These are phyloP conservation scores for Arthroderma sp. DNA, from an alignment of 2,329 filamentous ascomycete species.

Conservation along the genomic window DNA sequence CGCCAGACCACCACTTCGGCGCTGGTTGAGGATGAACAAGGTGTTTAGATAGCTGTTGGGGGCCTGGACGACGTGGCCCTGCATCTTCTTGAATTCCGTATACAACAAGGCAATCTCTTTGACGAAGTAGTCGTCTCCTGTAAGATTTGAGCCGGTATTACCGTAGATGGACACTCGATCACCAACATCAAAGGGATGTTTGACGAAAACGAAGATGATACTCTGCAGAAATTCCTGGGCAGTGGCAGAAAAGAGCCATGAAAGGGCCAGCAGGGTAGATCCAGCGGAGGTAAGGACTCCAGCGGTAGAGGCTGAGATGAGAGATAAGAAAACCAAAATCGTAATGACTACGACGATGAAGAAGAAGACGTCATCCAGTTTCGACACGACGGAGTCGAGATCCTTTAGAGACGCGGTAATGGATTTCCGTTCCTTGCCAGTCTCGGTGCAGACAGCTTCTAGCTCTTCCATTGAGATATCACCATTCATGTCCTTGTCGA, in stretches of 20 bases:
- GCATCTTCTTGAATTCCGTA: slow-evolving; percentile 98
- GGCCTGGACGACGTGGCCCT: slow-evolving; percentile 89
- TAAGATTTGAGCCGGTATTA: slow-evolving; percentile 64
- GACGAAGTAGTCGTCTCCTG: slow-evolving; percentile 89
- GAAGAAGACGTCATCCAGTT: slow-evolving; percentile 78
- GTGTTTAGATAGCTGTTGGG: slow-evolving; percentile 89
- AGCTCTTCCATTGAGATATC: slow-evolving; percentile 94
- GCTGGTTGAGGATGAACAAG: slow-evolving; percentile 88
- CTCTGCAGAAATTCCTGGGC: slow-evolving; percentile 90
- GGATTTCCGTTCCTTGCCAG: slow-evolving; percentile 85
- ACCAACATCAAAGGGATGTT: slow-evolving; percentile 92
- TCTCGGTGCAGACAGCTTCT: slow-evolving; percentile 84
- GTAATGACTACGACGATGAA: slow-evolving; percentile 74
- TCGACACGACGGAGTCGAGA: slow-evolving; percentile 81
- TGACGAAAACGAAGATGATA: slow-evolving; percentile 80
- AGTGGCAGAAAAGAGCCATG: slow-evolving; percentile 85
- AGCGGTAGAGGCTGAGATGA: slow-evolving; percentile 82
- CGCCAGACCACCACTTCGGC: slow-evolving; percentile 74
- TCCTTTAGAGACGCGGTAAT: slow-evolving; percentile 93
- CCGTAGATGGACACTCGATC: slow-evolving; percentile 88
- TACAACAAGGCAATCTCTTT: slow-evolving; percentile 87
- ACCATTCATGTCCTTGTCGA: slow-evolving; percentile 92
- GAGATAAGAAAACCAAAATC: slow-evolving; percentile 73
- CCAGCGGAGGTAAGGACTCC: slow-evolving; percentile 82
- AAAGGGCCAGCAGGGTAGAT: slow-evolving; percentile 73